Evolutionary conservation across 73 alveolate genomes (phyloP).

Genomic region (Paramecium biaurelia): DNA sequence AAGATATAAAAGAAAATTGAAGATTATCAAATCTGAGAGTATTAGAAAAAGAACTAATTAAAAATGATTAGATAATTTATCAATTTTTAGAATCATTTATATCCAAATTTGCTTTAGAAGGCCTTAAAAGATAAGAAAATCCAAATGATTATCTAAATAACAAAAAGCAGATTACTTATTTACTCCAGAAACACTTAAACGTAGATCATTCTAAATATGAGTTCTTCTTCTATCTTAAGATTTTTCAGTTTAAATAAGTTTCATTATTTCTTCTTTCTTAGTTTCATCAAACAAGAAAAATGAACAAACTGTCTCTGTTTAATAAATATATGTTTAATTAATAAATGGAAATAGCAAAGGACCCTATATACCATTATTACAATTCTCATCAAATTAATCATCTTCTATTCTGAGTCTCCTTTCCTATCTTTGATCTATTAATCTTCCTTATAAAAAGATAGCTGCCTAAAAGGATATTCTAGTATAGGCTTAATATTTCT

Average conservation of each 20-base stretch:
- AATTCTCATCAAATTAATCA: neutral
- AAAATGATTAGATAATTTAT: neutral
- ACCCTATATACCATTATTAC: neutral
- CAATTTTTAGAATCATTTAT: slow-evolving; percentile 12
- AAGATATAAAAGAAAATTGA: neutral
- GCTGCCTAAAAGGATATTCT: neutral
- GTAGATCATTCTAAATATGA: neutral
- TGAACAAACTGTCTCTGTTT: neutral
- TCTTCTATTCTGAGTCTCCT: neutral
- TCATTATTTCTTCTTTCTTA: slow-evolving; percentile 31
- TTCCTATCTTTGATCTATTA: neutral
- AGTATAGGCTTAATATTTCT: neutral
- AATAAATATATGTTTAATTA: neutral
- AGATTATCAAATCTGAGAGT: neutral
- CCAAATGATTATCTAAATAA: slow-evolving; percentile 21
- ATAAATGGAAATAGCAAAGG: slow-evolving; percentile 21
- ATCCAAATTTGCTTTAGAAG: slow-evolving; percentile 13
- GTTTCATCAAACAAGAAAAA: slow-evolving; percentile 5
- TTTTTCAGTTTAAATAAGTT: neutral
- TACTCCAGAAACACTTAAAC: neutral
- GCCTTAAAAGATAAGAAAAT: slow-evolving; percentile 36
- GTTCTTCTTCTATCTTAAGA: neutral
- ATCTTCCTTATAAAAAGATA: neutral
- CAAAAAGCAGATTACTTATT: neutral
- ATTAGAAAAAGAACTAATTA: neutral